These are phyloP conservation scores for Echites panduratus DNA, from an alignment of 257 asterid genomes.

Conservation along the genomic window DNA sequence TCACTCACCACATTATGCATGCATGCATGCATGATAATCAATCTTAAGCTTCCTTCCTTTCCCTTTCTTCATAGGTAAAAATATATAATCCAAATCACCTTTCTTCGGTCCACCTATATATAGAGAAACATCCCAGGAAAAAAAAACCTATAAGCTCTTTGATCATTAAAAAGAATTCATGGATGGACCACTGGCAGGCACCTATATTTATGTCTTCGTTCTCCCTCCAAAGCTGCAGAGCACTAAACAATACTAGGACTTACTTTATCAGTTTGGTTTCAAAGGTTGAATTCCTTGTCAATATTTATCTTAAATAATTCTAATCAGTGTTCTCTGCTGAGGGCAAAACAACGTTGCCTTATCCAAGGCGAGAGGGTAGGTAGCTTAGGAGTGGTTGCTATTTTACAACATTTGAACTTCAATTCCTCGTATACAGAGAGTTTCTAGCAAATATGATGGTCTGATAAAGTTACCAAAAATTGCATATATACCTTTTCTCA, in stretches of 20 bases:
- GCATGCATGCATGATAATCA: no score
- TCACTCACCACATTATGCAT: neutral
- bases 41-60: no score
- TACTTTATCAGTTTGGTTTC: neutral
- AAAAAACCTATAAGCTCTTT: neutral
- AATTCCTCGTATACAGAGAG: neutral
- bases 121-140: neutral
- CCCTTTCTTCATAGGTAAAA: neutral
- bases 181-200: no score
- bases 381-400: neutral
- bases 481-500: neutral
- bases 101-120: neutral
- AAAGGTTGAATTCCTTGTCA: neutral
- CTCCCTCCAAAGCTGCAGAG: conserved; percentile 8
- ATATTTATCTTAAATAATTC: no score
- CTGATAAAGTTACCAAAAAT: neutral
- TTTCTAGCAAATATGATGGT: neutral
- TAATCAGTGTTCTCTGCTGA: no score
- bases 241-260: conserved; percentile 10
- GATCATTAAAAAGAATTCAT: conserved; percentile 1
- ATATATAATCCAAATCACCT: neutral
- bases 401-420: neutral
- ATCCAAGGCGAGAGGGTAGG: neutral
- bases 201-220: neutral
- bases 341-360: neutral